Evolutionary conservation across 768 basidiomycete species (phyloP).

Genomic region (Suillus subalutaceus): DNA sequence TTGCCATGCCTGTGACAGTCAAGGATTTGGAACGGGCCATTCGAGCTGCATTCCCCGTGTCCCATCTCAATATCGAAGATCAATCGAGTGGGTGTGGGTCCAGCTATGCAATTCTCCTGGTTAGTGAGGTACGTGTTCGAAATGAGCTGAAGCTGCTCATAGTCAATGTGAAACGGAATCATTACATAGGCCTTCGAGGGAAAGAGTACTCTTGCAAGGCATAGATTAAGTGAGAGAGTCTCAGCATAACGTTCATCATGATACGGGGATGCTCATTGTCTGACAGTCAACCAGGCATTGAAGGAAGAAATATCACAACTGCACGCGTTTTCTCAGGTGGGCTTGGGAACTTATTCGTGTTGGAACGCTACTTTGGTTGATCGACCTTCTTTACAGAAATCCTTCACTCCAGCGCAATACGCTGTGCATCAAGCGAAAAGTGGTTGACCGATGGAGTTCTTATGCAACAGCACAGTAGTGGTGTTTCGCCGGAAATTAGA

Average conservation of each 20-base stretch:
- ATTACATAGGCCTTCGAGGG: constrained; percentile 68
- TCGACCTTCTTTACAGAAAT: constrained; percentile 53
- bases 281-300: constrained; percentile 72
- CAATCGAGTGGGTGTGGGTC: constrained; percentile 82
- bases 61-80: constrained; percentile 75
- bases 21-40: constrained; percentile 63
- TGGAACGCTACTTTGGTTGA: not conserved
- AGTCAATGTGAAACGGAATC: constrained; percentile 6
- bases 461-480: not conserved
- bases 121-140: constrained; percentile 62
- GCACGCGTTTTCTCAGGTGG: constrained; percentile 89
- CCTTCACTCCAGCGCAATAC: constrained; percentile 71
- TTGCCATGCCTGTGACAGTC: constrained; percentile 61
- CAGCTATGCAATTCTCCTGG: constrained; percentile 72
- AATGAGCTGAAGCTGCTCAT: constrained; percentile 1
- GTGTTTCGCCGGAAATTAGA: not conserved
- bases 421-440: constrained; percentile 47
- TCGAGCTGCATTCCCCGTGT: constrained; percentile 61
- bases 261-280: constrained; percentile 15
- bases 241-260: not conserved
- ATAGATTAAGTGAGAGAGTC: constrained; percentile 58
- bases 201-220: constrained; percentile 76
- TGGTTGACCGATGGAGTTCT: constrained; percentile 13
- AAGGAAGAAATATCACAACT: constrained; percentile 77
- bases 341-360: constrained; percentile 9